phyloP scores from a whole-genome alignment of 495 filamentous ascomycete species.

The Apodospora peruviana region DNA sequence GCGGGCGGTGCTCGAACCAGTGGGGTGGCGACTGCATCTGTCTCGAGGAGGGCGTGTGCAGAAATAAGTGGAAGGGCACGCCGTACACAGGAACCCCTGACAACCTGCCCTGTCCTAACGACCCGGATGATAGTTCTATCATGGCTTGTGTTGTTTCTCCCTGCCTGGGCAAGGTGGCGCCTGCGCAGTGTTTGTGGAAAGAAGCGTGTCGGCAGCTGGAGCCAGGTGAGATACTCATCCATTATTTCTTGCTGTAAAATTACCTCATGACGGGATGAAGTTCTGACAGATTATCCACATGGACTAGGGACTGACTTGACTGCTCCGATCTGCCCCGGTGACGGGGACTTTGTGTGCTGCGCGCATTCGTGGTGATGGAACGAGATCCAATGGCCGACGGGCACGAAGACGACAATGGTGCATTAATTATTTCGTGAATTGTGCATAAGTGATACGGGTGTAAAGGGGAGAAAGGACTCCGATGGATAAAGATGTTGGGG shows the following conservation, averaged over 20 bases:
- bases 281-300: neutral
- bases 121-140: slow-evolving; percentile 4
- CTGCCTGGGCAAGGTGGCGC: slow-evolving; percentile 4
- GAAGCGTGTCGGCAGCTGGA: slow-evolving; percentile 2
- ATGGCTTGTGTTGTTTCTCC: slow-evolving; percentile 16
- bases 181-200: slow-evolving; percentile 11
- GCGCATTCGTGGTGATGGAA: neutral
- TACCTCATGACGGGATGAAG: neutral
- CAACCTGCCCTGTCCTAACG: slow-evolving; percentile 14
- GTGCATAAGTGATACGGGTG: too few relatives aligned
- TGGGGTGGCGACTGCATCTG: slow-evolving; percentile 16
- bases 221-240: neutral
- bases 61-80: slow-evolving; percentile 9
- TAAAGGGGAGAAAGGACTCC: too few relatives aligned
- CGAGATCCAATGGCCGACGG: too few relatives aligned
- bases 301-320: neutral
- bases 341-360: neutral
- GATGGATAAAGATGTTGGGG: too few relatives aligned
- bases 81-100: slow-evolving; percentile 9
- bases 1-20: slow-evolving; percentile 11
- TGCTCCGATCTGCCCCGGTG: neutral
- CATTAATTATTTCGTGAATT: too few relatives aligned
- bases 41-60: slow-evolving; percentile 10
- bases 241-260: neutral
- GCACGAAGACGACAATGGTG: too few relatives aligned